Percentiles rank a stretch among this genome's conserved stretches.
phyloP scores from a whole-genome alignment of 2,329 filamentous ascomycete genomes.

The Dactylellina parvicollis region DNA sequence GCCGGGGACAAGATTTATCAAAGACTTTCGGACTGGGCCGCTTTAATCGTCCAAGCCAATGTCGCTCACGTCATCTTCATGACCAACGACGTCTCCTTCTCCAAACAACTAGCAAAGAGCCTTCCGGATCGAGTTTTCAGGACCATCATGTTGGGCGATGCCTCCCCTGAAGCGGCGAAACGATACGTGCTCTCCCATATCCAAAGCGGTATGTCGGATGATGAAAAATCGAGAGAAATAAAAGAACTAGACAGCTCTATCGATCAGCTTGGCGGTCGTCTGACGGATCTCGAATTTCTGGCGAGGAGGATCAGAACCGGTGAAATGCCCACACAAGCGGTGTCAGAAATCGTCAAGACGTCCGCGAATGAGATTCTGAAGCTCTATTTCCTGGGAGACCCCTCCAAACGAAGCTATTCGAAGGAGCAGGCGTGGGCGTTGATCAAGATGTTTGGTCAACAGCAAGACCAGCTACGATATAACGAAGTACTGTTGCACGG shows the following conservation, averaged over 20 bases:
- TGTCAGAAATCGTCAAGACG: slow-evolving; percentile 88
- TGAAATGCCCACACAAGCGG: slow-evolving; percentile 81
- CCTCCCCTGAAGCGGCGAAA: slow-evolving; percentile 85
- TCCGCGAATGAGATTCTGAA: slow-evolving; percentile 90
- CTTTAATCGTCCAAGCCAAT: slow-evolving; percentile 83
- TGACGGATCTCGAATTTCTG: slow-evolving; percentile 95
- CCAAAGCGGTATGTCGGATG: slow-evolving; percentile 60
- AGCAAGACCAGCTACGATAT: slow-evolving; percentile 74
- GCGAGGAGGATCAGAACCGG: slow-evolving; percentile 88
- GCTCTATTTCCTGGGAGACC: slow-evolving; percentile 81
- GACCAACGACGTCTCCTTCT: slow-evolving; percentile 86
- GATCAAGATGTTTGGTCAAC: slow-evolving; percentile 78
- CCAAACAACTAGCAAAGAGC: slow-evolving; percentile 85
- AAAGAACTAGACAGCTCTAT: slow-evolving; percentile 83
- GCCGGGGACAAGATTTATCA: slow-evolving; percentile 72
- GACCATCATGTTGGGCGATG: slow-evolving; percentile 84
- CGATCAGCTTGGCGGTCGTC: slow-evolving; percentile 81
- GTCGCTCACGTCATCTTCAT: slow-evolving; percentile 94
- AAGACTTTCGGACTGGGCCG: slow-evolving; percentile 88
- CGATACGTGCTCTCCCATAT: slow-evolving; percentile 88
- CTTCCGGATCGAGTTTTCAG: slow-evolving; percentile 91
- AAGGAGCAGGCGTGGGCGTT: slow-evolving; percentile 89
- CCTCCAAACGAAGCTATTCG: slow-evolving; percentile 73
- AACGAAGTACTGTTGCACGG: slow-evolving; percentile 83
- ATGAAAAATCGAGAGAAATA: slow-evolving; percentile 56